Conservation (phyloP, 2,329 filamentous ascomycete genomes). For the Zopfia rhizophila region DNA sequence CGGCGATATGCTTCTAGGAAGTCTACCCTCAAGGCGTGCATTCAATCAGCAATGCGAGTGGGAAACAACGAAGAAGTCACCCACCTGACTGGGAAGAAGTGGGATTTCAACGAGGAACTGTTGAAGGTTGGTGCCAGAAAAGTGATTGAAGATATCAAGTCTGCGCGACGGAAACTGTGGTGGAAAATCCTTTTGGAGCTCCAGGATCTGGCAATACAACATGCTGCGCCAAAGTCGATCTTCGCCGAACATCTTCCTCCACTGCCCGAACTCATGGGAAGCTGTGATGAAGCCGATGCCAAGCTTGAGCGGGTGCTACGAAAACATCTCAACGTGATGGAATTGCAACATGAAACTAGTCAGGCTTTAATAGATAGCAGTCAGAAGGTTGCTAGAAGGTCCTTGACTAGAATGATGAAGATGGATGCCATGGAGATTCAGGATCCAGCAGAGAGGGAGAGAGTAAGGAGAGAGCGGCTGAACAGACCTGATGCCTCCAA, state of each 20-base stretch:
- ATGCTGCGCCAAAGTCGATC: slow-evolving; percentile 26
- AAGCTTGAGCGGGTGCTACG: slow-evolving; percentile 1
- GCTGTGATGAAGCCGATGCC: slow-evolving; percentile 1
- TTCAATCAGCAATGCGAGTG: slow-evolving; percentile 12
- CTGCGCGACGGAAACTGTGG: slow-evolving; percentile 14
- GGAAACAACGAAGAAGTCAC: slow-evolving; percentile 7
- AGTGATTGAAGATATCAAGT: slow-evolving; percentile 18
- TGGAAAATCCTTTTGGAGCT: slow-evolving; percentile 17
- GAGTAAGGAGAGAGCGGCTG: slow-evolving; percentile 15
- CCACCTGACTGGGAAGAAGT: slow-evolving; percentile 8
- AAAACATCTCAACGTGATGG: background rate
- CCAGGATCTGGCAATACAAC: slow-evolving; percentile 23
- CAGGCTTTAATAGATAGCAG: no score
- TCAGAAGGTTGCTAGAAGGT: no score
- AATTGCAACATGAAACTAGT: no score
- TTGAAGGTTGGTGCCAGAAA: background rate
- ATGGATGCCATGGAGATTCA: slow-evolving; percentile 23
- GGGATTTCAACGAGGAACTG: slow-evolving; percentile 3
- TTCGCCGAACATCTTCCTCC: background rate
- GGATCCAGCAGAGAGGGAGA: slow-evolving; percentile 10
- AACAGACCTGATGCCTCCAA: slow-evolving; percentile 19
- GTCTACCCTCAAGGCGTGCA: slow-evolving; percentile 6
- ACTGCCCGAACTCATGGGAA: background rate
- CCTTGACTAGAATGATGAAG: slow-evolving; percentile 17
- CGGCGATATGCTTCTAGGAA: slow-evolving; percentile 10